phyloP scores from a whole-genome alignment of 2,329 filamentous ascomycete species.

The Fusarium mexicanum region DNA sequence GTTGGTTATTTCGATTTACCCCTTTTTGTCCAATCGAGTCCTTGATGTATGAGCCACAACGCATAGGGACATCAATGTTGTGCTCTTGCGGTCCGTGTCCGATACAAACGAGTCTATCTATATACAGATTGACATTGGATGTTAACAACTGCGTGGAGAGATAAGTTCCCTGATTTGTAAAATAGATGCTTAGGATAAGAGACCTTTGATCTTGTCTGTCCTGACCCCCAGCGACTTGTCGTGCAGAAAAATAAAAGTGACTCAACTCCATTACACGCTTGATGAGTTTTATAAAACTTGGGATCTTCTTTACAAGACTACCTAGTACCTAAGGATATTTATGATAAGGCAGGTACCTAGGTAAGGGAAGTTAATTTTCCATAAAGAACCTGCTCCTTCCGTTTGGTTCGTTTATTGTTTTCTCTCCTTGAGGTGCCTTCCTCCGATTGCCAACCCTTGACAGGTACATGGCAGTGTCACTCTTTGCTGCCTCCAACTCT shows the following conservation, averaged over 20 bases:
- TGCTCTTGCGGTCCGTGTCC: background rate
- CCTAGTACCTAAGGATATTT: background rate
- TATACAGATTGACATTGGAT: background rate
- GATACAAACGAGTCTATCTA: background rate
- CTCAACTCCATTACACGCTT: background rate
- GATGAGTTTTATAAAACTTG: background rate
- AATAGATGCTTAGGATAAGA: background rate
- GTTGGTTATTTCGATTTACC: background rate
- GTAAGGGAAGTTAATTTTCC: background rate
- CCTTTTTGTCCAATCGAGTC: background rate
- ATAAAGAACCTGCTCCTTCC: background rate
- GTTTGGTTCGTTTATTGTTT: background rate
- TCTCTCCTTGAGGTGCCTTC: background rate
- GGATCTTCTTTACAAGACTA: background rate
- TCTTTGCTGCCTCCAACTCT: conserved; percentile 13
- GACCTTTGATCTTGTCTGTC: background rate
- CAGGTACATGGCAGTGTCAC: conserved; percentile 22
- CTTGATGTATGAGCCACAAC: background rate
- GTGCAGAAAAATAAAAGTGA: background rate
- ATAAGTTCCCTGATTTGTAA: background rate
- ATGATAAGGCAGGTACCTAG: too few relatives aligned
- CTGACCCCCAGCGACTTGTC: background rate
- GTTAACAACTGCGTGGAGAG: background rate
- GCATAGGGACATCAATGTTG: background rate
- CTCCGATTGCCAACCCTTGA: conserved; percentile 1